phyloP scores from a whole-genome alignment of 495 filamentous ascomycete species.

The Xylaria acuta region DNA sequence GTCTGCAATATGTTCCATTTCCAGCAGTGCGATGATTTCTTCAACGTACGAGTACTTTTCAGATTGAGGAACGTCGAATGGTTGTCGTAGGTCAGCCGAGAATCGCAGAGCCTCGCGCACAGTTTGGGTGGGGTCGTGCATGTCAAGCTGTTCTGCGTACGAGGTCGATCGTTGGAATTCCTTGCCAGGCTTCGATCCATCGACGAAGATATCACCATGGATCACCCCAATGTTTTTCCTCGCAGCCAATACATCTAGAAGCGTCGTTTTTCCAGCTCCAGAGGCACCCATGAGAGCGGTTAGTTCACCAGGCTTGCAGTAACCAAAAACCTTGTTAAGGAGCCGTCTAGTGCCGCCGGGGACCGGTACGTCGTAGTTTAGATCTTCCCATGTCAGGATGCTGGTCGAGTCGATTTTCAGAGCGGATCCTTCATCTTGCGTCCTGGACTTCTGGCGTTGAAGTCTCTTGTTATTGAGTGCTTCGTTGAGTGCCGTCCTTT shows the following conservation, averaged over 20 bases:
- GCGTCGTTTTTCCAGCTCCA: slow-evolving; percentile 86
- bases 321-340: slow-evolving; percentile 75
- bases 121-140: slow-evolving; percentile 78
- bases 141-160: slow-evolving; percentile 84
- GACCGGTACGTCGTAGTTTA: slow-evolving; percentile 80
- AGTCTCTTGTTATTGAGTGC: slow-evolving; percentile 64
- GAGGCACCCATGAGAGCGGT: slow-evolving; percentile 86
- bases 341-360: slow-evolving; percentile 70
- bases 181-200: slow-evolving; percentile 68
- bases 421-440: slow-evolving; percentile 55
- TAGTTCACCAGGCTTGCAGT: slow-evolving; percentile 77
- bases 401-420: slow-evolving; percentile 71
- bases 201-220: slow-evolving; percentile 73
- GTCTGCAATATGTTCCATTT: slow-evolving; percentile 84
- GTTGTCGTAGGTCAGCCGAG: slow-evolving; percentile 81
- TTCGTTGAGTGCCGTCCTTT: slow-evolving; percentile 72
- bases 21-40: slow-evolving; percentile 77
- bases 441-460: slow-evolving; percentile 56
- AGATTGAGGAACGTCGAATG: slow-evolving; percentile 66
- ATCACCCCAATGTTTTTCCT: slow-evolving; percentile 83
- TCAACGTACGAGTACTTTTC: slow-evolving; percentile 89
- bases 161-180: slow-evolving; percentile 78
- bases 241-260: slow-evolving; percentile 77
- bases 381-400: slow-evolving; percentile 79
- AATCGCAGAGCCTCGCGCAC: slow-evolving; percentile 87